A percentile compares a stretch with the other conserved stretches of the same genome.
Conservation (phyloP, 1,284 basidiomycete genomes). For the Flammula alnicola region DNA sequence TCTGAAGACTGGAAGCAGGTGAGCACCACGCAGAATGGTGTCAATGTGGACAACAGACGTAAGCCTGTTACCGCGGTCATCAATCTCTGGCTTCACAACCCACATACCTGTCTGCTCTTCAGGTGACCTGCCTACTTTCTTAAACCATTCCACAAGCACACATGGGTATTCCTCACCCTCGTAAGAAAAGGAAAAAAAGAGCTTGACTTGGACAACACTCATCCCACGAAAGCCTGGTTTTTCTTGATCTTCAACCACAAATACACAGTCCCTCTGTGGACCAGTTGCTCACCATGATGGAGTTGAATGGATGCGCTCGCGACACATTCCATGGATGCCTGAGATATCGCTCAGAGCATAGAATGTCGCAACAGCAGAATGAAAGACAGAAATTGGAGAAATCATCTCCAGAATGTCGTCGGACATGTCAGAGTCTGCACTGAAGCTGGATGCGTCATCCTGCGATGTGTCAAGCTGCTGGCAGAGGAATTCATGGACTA, state of each 20-base stretch:
- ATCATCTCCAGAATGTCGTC: background rate
- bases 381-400: background rate
- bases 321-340: slow-evolving; percentile 27
- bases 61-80: slow-evolving; percentile 3
- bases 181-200: slow-evolving; percentile 28
- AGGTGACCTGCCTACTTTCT: slow-evolving; percentile 18
- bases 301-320: slow-evolving; percentile 27
- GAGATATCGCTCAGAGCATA: slow-evolving; percentile 25
- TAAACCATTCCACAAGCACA: slow-evolving; percentile 35
- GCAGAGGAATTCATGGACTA: too few species aligned
- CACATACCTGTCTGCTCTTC: slow-evolving; percentile 32
- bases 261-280: slow-evolving; percentile 23
- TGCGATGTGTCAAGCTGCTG: too few species aligned
- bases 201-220: slow-evolving; percentile 17
- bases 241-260: slow-evolving; percentile 22
- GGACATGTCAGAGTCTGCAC: background rate
- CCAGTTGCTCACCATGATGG: slow-evolving; percentile 24
- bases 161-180: slow-evolving; percentile 24
- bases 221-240: slow-evolving; percentile 21
- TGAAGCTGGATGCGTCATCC: too few species aligned
- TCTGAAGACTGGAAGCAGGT: slow-evolving; percentile 31
- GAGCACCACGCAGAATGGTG: slow-evolving; percentile 27
- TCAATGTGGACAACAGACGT: slow-evolving; percentile 25
- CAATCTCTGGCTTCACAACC: slow-evolving; percentile 14
- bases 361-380: slow-evolving; percentile 16